phyloP scores from a whole-genome alignment of 352 stramenopile genomes.

The Thalassiosira livingstoniorum region DNA sequence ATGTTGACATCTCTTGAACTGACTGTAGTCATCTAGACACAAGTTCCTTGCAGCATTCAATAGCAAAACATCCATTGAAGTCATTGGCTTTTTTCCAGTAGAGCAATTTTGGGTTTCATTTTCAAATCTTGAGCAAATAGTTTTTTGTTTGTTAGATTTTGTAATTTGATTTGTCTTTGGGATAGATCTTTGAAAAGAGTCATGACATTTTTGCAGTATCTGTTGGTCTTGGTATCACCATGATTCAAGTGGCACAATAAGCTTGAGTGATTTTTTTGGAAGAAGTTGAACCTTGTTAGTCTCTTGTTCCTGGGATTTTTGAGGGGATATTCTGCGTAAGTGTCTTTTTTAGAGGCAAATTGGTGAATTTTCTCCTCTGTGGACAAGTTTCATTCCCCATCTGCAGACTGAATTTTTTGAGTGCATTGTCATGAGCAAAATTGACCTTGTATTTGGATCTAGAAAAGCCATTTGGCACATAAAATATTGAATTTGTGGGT shows the following conservation, averaged over 20 bases:
- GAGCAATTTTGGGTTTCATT: neutral
- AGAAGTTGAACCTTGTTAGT: neutral
- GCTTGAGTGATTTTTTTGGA: neutral
- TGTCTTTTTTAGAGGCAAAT: neutral
- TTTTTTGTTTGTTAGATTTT: neutral
- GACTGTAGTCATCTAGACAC: neutral
- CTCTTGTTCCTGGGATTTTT: neutral
- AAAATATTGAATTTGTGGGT: neutral
- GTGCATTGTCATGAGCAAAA: neutral
- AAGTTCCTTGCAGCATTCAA: neutral
- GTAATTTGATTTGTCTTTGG: neutral
- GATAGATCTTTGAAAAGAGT: neutral
- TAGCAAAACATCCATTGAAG: neutral
- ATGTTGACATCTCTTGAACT: constrained; percentile 1
- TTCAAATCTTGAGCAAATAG: neutral
- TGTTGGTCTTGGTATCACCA: neutral
- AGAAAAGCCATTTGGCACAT: neutral
- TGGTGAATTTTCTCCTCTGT: neutral
- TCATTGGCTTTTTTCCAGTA: neutral
- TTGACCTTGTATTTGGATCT: neutral
- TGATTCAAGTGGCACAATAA: neutral
- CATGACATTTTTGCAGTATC: neutral
- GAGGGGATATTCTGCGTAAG: neutral
- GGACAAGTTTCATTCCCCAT: neutral
- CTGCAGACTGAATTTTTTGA: neutral